A percentile compares a stretch with the other conserved stretches of the same genome.
Conservation (phyloP, 441 rosid genomes). For the Jatropha podagrica region DNA sequence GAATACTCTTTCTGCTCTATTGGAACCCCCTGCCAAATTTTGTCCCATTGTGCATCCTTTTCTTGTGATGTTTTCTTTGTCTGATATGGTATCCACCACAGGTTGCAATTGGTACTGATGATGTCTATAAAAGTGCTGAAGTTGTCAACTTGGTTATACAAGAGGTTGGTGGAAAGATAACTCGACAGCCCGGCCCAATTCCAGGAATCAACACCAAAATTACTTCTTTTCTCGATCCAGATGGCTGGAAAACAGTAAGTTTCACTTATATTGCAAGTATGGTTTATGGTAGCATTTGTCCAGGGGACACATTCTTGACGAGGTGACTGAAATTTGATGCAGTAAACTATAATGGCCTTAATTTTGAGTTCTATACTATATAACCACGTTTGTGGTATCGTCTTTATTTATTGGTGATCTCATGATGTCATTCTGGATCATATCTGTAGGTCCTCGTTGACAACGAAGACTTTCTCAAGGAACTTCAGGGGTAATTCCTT, state of each 20-base stretch:
- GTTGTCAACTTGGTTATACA: constrained; percentile 63
- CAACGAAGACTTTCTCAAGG: constrained; percentile 90
- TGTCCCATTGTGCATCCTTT: not conserved
- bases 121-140: constrained; percentile 94
- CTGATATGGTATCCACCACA: constrained; percentile 21
- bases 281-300: not conserved
- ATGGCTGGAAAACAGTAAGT: constrained; percentile 98
- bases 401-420: not conserved
- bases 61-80: not conserved
- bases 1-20: constrained; percentile 1
- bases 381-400: not conserved
- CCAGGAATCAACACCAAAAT: constrained; percentile 92
- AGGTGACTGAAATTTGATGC: not conserved
- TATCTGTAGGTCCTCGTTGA: constrained; percentile 76
- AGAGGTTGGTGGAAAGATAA: constrained; percentile 94
- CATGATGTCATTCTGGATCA: constrained; percentile 7
- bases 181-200: constrained; percentile 83
- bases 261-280: not conserved
- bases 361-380: no score
- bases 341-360: no score
- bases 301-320: not conserved
- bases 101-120: constrained; percentile 88
- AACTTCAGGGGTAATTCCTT: constrained; percentile 44
- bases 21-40: not conserved
- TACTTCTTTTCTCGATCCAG: constrained; percentile 83